These are phyloP conservation scores for Aspergillus baeticus DNA, from an alignment of 495 filamentous ascomycete species.

Conservation along the genomic window DNA sequence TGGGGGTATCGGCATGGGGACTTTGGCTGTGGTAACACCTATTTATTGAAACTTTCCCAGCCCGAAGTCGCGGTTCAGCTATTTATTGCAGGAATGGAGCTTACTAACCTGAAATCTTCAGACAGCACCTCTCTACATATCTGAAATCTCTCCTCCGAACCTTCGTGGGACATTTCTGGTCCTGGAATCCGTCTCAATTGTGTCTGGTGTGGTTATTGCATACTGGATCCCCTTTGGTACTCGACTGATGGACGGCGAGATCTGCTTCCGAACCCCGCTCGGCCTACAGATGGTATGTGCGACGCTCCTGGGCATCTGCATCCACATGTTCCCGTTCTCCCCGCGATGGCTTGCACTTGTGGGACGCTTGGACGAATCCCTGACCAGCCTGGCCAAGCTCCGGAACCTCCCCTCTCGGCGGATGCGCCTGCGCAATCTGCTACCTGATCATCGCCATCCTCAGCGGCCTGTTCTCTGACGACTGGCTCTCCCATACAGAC, in stretches of 20 bases:
- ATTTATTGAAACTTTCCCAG: too few species aligned
- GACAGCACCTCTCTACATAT: constrained; percentile 30
- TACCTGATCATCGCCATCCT: too few species aligned
- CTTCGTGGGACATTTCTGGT: constrained; percentile 66
- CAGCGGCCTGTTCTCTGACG: too few species aligned
- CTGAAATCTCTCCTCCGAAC: constrained; percentile 41
- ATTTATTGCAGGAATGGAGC: too few species aligned
- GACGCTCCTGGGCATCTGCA: constrained; percentile 58
- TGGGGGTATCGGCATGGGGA: constrained; percentile 59
- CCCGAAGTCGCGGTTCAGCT: too few species aligned
- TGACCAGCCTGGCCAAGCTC: constrained; percentile 58
- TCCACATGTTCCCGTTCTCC: constrained; percentile 71
- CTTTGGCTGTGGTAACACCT: constrained; percentile 51
- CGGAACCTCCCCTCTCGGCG: constrained; percentile 32
- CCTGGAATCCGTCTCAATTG: constrained; percentile 65
- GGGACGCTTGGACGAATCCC: constrained; percentile 60
- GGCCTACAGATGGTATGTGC: constrained; percentile 54
- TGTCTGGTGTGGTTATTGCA: constrained; percentile 70
- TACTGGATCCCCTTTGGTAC: constrained; percentile 70
- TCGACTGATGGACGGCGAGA: constrained; percentile 55
- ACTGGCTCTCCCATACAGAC: too few species aligned
- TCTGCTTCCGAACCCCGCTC: constrained; percentile 61
- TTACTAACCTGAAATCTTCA: too few species aligned
- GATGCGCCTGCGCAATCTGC: too few species aligned
- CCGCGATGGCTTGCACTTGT: constrained; percentile 70